Evolutionary conservation across 2,329 filamentous ascomycete genomes (phyloP).

Genomic region (Metarhizium humberi): DNA sequence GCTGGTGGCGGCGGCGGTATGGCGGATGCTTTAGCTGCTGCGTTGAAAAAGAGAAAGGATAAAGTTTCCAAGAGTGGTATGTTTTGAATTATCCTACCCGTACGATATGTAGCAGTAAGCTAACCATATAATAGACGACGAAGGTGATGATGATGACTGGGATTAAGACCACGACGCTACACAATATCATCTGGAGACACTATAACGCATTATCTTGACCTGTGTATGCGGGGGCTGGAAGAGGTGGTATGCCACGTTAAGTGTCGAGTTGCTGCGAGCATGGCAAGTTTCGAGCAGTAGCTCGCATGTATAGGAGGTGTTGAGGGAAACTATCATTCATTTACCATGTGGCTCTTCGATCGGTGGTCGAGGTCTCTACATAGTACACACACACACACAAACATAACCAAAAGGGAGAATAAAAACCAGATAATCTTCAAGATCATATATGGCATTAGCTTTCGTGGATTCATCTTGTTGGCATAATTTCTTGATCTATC

Average conservation of each 20-base stretch:
- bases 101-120: background rate
- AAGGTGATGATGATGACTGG: constrained; percentile 71
- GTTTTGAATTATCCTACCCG: constrained; percentile 26
- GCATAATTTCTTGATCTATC: constrained; percentile 3
- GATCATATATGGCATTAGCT: background rate
- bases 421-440: background rate
- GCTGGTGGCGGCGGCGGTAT: constrained; percentile 57
- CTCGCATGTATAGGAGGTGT: constrained; percentile 3
- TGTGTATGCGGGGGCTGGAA: background rate
- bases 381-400: background rate
- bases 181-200: background rate
- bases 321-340: constrained; percentile 3
- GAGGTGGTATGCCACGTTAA: background rate
- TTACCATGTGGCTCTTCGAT: background rate
- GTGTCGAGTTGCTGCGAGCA: background rate
- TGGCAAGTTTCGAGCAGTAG: background rate
- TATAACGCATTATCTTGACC: background rate
- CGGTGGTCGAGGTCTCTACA: background rate
- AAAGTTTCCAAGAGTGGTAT: constrained; percentile 93
- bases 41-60: constrained; percentile 74
- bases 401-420: background rate
- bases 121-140: constrained; percentile 50
- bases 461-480: background rate
- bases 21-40: constrained; percentile 73
- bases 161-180: constrained; percentile 14